Evolutionary conservation across 805 yeast genomes (phyloP).

Genomic region (Spencermartinsiella europaea): DNA sequence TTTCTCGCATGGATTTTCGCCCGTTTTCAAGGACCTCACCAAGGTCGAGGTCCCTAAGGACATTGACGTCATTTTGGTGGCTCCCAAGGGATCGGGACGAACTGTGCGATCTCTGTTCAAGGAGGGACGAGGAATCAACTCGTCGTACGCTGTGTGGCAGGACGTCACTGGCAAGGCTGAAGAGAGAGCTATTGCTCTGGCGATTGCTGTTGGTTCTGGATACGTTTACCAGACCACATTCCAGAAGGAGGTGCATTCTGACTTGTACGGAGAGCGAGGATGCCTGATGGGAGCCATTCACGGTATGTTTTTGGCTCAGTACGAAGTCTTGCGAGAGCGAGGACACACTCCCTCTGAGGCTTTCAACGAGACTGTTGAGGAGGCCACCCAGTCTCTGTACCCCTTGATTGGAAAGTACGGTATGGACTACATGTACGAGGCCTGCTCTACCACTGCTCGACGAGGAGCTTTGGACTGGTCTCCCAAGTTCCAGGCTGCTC

Average conservation of each 20-base stretch:
- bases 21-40: slow-evolving; percentile 97
- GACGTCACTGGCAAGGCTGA: slow-evolving; percentile 98
- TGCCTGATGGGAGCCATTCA: slow-evolving; percentile 99
- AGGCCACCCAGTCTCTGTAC: slow-evolving; percentile 98
- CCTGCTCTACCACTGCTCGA: slow-evolving; percentile 99
- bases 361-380: slow-evolving; percentile 99
- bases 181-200: slow-evolving; percentile 97
- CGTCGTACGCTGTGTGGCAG: slow-evolving; percentile 99
- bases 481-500: slow-evolving; percentile 97
- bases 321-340: slow-evolving; percentile 98
- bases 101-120: slow-evolving; percentile 98
- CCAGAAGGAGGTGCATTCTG: slow-evolving; percentile 98
- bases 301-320: slow-evolving; percentile 99
- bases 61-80: slow-evolving; percentile 95
- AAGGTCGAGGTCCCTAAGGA: slow-evolving; percentile 92
- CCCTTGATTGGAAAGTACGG: slow-evolving; percentile 99
- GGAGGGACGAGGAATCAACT: slow-evolving; percentile 99
- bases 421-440: slow-evolving; percentile 99
- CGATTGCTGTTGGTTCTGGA: slow-evolving; percentile 99
- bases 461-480: slow-evolving; percentile 99
- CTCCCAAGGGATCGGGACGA: slow-evolving; percentile 99
- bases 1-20: slow-evolving; percentile 99
- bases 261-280: slow-evolving; percentile 99
- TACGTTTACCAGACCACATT: slow-evolving; percentile 99
- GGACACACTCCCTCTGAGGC: slow-evolving; percentile 99